A percentile compares a stretch with the other conserved stretches of the same genome.
phyloP scores from a whole-genome alignment of 352 stramenopile species.

The Phytophthora pinifolia region DNA sequence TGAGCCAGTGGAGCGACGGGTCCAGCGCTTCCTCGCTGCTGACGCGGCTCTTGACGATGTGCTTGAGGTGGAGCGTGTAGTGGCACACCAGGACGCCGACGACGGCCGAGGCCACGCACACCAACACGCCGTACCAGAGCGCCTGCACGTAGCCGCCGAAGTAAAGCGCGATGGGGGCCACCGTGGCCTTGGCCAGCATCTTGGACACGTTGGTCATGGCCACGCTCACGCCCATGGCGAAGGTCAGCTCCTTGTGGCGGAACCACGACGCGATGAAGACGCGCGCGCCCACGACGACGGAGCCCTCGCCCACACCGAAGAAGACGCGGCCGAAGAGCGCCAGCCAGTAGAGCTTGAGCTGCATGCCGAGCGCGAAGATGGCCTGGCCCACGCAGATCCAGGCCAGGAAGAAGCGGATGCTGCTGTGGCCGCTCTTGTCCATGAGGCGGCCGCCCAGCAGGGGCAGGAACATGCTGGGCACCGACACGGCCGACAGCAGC shows the following conservation, averaged over 20 bases:
- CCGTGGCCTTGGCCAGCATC: slow-evolving; percentile 90
- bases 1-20: slow-evolving; percentile 62
- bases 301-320: slow-evolving; percentile 82
- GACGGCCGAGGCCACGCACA: slow-evolving; percentile 59
- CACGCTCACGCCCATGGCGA: slow-evolving; percentile 88
- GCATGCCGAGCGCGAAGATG: slow-evolving; percentile 78
- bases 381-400: slow-evolving; percentile 84
- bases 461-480: slow-evolving; percentile 85
- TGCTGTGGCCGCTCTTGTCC: slow-evolving; percentile 76
- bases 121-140: slow-evolving; percentile 74
- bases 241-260: slow-evolving; percentile 79
- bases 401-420: slow-evolving; percentile 76
- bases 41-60: slow-evolving; percentile 65
- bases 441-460: slow-evolving; percentile 74
- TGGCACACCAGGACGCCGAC: slow-evolving; percentile 54
- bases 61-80: slow-evolving; percentile 64
- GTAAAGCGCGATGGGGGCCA: slow-evolving; percentile 81
- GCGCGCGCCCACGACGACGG: slow-evolving; percentile 75
- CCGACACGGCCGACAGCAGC: slow-evolving; percentile 75
- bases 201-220: slow-evolving; percentile 90
- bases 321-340: slow-evolving; percentile 81
- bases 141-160: slow-evolving; percentile 87
- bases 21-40: slow-evolving; percentile 55
- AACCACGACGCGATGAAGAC: slow-evolving; percentile 88
- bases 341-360: slow-evolving; percentile 73